These are phyloP conservation scores for Entrophospora sp. DNA, from an alignment of 192 early-diverging fungal genomes.

Conservation along the genomic window DNA sequence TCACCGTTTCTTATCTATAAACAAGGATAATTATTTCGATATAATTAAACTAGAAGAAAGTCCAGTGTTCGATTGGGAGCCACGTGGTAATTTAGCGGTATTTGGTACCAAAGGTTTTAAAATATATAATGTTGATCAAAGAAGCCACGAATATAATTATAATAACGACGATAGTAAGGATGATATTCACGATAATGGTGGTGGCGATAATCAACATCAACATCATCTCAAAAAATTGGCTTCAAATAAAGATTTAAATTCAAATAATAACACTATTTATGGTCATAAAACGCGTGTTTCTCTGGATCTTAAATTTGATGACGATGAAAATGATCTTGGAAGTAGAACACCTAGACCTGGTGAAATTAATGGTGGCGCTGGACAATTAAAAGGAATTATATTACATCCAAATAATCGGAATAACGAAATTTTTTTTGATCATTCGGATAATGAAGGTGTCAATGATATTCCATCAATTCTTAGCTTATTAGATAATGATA, in stretches of 20 bases:
- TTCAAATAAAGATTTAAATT: neutral
- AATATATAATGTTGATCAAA: conserved; percentile 3
- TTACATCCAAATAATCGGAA: neutral
- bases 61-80: conserved; percentile 42
- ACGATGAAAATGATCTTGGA: neutral
- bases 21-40: conserved; percentile 45
- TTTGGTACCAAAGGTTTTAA: neutral
- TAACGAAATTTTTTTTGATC: conserved; percentile 19
- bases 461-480: too few relatives aligned
- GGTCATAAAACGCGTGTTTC: neutral
- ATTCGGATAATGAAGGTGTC: too few relatives aligned
- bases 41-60: conserved; percentile 43
- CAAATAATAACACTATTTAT: neutral
- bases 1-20: conserved; percentile 41
- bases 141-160: neutral
- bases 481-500: conserved; percentile 44
- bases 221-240: neutral
- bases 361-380: neutral
- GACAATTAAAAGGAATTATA: conserved; percentile 2
- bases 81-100: conserved; percentile 40
- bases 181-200: neutral
- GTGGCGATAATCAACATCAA: neutral
- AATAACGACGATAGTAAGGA: neutral
- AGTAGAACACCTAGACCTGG: conserved; percentile 12
- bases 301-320: neutral